These are phyloP conservation scores for Psidium guajava DNA, from an alignment of 345 rosid genomes.

Conservation along the genomic window DNA sequence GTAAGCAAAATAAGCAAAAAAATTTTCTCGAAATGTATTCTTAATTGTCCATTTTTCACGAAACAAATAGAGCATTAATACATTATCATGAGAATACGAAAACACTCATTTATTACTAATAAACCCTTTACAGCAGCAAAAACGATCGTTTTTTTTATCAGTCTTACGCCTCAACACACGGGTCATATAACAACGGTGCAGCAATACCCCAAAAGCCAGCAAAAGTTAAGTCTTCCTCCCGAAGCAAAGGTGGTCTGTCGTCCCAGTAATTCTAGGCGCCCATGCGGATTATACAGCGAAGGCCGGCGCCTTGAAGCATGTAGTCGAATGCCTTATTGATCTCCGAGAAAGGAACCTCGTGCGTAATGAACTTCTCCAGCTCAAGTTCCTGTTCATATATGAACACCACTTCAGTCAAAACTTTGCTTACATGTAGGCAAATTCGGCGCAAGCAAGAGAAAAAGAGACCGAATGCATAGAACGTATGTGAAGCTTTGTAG, in stretches of 20 bases:
- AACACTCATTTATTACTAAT: neutral
- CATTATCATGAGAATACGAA: neutral
- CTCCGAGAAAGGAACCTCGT: conserved; percentile 26
- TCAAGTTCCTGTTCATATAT: conserved; percentile 23
- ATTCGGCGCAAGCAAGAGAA: neutral
- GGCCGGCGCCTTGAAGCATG: conserved; percentile 24
- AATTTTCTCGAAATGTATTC: too few species aligned
- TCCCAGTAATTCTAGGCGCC: neutral
- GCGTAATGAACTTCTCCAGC: conserved; percentile 34
- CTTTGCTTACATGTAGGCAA: neutral
- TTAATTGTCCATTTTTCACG: too few species aligned
- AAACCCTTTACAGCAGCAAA: neutral
- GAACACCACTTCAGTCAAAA: neutral
- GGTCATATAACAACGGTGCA: neutral
- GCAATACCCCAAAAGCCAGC: neutral
- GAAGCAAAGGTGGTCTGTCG: neutral
- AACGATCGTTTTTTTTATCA: neutral
- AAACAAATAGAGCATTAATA: too few species aligned
- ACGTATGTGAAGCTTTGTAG: neutral
- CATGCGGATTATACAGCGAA: conserved; percentile 27
- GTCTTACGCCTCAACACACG: neutral
- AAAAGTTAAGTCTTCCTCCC: neutral
- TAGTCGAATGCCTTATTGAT: conserved; percentile 31
- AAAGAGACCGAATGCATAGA: neutral
- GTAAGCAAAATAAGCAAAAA: too few species aligned